Conservation (phyloP, 78 protist genomes). For the Acrasis kona region DNA sequence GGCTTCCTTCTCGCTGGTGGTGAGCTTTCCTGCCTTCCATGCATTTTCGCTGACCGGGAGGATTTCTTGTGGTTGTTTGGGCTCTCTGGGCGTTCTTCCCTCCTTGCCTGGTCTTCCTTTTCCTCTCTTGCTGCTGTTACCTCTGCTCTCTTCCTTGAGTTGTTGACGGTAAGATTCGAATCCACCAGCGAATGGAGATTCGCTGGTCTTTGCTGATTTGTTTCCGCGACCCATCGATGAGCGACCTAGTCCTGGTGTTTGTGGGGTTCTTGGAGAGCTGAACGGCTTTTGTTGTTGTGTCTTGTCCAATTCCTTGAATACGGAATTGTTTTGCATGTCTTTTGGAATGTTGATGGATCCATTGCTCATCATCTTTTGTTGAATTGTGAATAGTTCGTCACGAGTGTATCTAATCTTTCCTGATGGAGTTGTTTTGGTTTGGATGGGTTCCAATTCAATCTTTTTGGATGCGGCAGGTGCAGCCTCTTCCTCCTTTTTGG, state of each 20-base stretch:
- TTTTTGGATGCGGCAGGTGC: too few relatives aligned
- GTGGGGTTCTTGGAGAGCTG: neutral
- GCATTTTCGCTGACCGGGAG: too few relatives aligned
- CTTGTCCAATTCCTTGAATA: neutral
- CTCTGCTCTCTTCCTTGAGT: neutral
- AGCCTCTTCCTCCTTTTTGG: neutral
- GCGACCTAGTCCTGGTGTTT: neutral
- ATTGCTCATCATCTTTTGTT: neutral
- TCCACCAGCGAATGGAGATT: neutral
- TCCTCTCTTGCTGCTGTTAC: neutral
- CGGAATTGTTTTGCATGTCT: neutral
- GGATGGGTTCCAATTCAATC: too few relatives aligned
- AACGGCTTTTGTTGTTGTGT: neutral
- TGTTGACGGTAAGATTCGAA: neutral
- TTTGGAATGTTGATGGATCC: too few relatives aligned
- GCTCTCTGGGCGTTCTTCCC: neutral
- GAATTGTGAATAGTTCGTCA: too few relatives aligned
- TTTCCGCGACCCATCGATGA: neutral
- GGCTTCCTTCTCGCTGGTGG: neutral
- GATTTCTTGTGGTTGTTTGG: too few relatives aligned
- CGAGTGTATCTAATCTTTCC: too few relatives aligned
- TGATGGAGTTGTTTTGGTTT: too few relatives aligned
- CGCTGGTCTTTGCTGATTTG: too few relatives aligned
- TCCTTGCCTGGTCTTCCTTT: neutral
- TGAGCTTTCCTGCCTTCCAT: neutral